Percentiles rank a stretch among this genome's conserved stretches.
Evolutionary conservation across 257 asterid genomes (phyloP).

Genomic region (Lavandula angustifolia): DNA sequence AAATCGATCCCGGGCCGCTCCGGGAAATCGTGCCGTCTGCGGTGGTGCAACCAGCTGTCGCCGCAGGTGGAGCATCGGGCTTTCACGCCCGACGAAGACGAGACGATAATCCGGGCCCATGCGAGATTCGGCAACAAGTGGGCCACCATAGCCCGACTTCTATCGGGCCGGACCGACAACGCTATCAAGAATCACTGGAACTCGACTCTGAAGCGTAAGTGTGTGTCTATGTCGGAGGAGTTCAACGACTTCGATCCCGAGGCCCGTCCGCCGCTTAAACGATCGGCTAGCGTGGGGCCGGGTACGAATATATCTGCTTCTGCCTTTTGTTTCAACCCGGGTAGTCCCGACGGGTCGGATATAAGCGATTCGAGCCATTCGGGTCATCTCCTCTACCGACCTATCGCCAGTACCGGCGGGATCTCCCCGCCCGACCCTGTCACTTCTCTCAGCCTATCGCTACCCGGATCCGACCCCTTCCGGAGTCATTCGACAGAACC

Average conservation of each 20-base stretch:
- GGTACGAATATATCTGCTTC: slow-evolving; percentile 42
- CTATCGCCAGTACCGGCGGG: slow-evolving; percentile 57
- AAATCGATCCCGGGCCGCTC: slow-evolving; percentile 74
- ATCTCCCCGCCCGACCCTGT: slow-evolving; percentile 57
- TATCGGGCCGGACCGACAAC: slow-evolving; percentile 78
- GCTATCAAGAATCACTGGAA: slow-evolving; percentile 87
- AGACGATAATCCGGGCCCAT: slow-evolving; percentile 67
- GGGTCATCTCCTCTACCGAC: slow-evolving; percentile 52
- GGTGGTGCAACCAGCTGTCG: slow-evolving; percentile 90
- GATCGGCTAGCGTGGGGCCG: slow-evolving; percentile 74
- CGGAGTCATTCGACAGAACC: slow-evolving; percentile 15
- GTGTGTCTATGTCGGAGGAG: slow-evolving; percentile 68
- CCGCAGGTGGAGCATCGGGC: slow-evolving; percentile 82
- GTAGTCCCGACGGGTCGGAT: slow-evolving; percentile 73
- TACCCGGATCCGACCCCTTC: slow-evolving; percentile 51
- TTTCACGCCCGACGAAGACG: slow-evolving; percentile 69
- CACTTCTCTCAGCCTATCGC: slow-evolving; percentile 58
- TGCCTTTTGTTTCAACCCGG: slow-evolving; percentile 49
- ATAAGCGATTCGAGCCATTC: slow-evolving; percentile 57
- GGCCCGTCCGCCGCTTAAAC: slow-evolving; percentile 53
- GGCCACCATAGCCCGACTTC: slow-evolving; percentile 75
- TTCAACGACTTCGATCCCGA: slow-evolving; percentile 58
- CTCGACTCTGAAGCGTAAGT: slow-evolving; percentile 82
- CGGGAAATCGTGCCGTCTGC: slow-evolving; percentile 73
- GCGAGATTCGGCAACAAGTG: slow-evolving; percentile 73